These are phyloP conservation scores for Penicillium olsonii DNA, from an alignment of 2,329 filamentous ascomycete species.

Conservation along the genomic window DNA sequence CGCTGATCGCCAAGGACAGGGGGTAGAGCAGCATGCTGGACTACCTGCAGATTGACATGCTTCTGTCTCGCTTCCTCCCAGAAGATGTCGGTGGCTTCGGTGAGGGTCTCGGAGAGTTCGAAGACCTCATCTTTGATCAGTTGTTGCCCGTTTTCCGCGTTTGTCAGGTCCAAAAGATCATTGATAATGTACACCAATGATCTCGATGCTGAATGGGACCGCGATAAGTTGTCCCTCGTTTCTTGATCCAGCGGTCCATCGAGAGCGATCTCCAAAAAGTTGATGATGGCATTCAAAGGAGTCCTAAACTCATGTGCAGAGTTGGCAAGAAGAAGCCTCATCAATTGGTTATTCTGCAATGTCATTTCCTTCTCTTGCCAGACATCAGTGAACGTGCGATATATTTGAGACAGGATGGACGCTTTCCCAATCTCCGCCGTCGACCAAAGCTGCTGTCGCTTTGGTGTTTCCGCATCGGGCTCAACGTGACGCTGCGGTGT, in stretches of 20 bases:
- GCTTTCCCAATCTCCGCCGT: slow-evolving; percentile 86
- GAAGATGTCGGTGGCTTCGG: slow-evolving; percentile 75
- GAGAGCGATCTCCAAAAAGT: slow-evolving; percentile 85
- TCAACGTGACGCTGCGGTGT: background rate
- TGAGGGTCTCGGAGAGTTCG: slow-evolving; percentile 67
- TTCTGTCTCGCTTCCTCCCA: slow-evolving; percentile 75
- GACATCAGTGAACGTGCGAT: slow-evolving; percentile 84
- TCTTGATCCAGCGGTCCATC: slow-evolving; percentile 77
- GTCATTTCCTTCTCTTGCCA: slow-evolving; percentile 88
- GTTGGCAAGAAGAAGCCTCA: slow-evolving; percentile 75
- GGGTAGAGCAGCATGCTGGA: slow-evolving; percentile 69
- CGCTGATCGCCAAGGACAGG: slow-evolving; percentile 76
- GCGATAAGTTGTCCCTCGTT: slow-evolving; percentile 77
- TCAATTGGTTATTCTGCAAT: slow-evolving; percentile 77
- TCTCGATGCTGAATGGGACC: slow-evolving; percentile 86
- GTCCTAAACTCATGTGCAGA: slow-evolving; percentile 89
- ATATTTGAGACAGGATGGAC: slow-evolving; percentile 80
- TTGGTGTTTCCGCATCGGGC: background rate
- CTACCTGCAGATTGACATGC: slow-evolving; percentile 67
- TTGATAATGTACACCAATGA: slow-evolving; percentile 92
- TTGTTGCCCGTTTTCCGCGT: slow-evolving; percentile 77
- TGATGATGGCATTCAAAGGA: slow-evolving; percentile 90
- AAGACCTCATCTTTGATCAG: slow-evolving; percentile 79
- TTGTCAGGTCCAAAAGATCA: slow-evolving; percentile 81
- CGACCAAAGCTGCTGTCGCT: slow-evolving; percentile 77